Evolutionary conservation across 306 rosid genomes (phyloP).

Genomic region (Quercus rubra): DNA sequence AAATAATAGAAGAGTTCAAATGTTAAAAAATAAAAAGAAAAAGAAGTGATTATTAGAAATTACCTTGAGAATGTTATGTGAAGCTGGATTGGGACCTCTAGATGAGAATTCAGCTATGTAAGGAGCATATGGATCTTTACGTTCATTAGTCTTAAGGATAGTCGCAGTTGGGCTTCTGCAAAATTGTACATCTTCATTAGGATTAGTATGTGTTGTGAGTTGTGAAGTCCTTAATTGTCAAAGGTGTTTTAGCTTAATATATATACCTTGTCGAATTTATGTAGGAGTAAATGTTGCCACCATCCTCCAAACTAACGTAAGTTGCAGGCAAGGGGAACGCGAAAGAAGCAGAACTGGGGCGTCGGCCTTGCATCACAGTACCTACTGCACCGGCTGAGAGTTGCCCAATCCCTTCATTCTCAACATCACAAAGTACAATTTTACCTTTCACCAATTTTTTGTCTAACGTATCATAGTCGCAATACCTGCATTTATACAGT

Average conservation of each 20-base stretch:
- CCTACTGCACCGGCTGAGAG: slow-evolving; percentile 29
- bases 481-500: slow-evolving; percentile 10
- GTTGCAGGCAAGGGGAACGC: slow-evolving; percentile 29
- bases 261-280: slow-evolving; percentile 16
- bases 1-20: too few species aligned
- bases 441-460: slow-evolving; percentile 34
- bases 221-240: background rate
- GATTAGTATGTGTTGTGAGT: background rate
- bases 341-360: background rate
- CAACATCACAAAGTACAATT: slow-evolving; percentile 43
- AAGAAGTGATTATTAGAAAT: too few species aligned
- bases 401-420: background rate
- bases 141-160: slow-evolving; percentile 26
- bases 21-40: too few species aligned
- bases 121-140: slow-evolving; percentile 27
- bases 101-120: slow-evolving; percentile 37
- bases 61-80: slow-evolving; percentile 28
- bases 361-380: slow-evolving; percentile 1
- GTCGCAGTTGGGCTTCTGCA: slow-evolving; percentile 41
- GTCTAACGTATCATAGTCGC: background rate
- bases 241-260: background rate
- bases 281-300: slow-evolving; percentile 8
- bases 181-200: background rate
- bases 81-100: slow-evolving; percentile 48
- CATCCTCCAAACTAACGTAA: background rate